Percentiles rank a stretch among this genome's conserved stretches.
These are phyloP conservation scores for Trametes villosa DNA, from an alignment of 768 basidiomycete genomes.

Conservation along the genomic window DNA sequence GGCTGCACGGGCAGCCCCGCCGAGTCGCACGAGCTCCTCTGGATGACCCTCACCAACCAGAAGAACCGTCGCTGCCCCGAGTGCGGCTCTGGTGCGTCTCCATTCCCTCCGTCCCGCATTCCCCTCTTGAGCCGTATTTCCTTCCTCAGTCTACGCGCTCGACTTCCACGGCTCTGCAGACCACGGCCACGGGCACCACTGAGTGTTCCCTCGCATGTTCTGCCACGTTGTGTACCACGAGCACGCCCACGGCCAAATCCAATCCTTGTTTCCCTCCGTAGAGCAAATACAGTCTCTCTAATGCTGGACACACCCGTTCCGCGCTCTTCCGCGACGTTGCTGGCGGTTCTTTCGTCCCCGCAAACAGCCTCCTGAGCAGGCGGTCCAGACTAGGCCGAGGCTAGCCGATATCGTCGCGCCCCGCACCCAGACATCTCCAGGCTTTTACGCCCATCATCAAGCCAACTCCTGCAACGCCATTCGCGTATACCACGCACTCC, in stretches of 20 bases:
- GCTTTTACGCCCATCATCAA: background rate
- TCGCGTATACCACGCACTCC: too few relatives aligned
- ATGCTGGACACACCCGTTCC: background rate
- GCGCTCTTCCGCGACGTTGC: background rate
- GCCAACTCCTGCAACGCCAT: too few relatives aligned
- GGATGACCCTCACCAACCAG: conserved; percentile 73
- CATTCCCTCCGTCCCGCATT: background rate
- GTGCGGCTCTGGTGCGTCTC: conserved; percentile 84
- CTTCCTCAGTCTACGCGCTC: conserved; percentile 64
- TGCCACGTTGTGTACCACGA: conserved; percentile 16
- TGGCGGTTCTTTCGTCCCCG: background rate
- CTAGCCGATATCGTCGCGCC: conserved; percentile 2
- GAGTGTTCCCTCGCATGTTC: conserved; percentile 19
- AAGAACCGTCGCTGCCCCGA: conserved; percentile 84
- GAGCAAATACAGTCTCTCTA: background rate
- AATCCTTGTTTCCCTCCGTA: conserved; percentile 16
- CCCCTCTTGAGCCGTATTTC: conserved; percentile 8
- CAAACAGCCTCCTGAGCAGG: background rate
- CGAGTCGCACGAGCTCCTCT: conserved; percentile 92
- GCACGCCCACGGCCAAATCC: conserved; percentile 14
- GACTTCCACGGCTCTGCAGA: conserved; percentile 66
- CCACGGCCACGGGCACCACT: conserved; percentile 47
- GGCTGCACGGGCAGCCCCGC: conserved; percentile 96
- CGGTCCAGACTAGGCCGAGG: conserved; percentile 18
- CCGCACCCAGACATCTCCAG: conserved; percentile 14